Base-by-base conservation (phyloP, 1,284 basidiomycete species). In the Irpex sp. region DNA sequence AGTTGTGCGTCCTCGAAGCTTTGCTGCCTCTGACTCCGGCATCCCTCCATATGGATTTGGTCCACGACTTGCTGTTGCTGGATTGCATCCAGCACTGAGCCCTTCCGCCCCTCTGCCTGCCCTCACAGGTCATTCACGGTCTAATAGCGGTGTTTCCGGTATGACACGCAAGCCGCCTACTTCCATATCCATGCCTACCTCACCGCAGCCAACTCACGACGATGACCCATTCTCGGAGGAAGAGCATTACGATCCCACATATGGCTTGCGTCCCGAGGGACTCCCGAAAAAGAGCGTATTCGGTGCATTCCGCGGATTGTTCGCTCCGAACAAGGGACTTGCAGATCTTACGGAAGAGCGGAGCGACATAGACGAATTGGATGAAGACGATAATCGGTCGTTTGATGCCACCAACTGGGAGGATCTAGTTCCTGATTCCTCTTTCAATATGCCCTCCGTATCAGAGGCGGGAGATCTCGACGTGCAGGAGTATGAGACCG, bases 181-280 rank as follows among this genome's bases (percentile, higher is more conserved):
- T 11, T 58, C 66, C 11, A 49, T 65, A 8, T 59, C 70, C 6
- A 63, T 68, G 8, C 46, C 65, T 47, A 46, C 66, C 21, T 36
- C 68, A 15, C 64, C 64, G 6, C 68, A 69, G 51, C 68, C 67
- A 61, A 31, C 69, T 8, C 65, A 76, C n/a, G 80, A 83, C 21
- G 69, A 78, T 1, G 75, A 78, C 63, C 81, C 87, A 6, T 88
- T 90, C 65, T 88, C 92, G 1, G 94, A 96, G 61, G 84, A 95
- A 49, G 95, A 97, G 75, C 87, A 92, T 66, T 97, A 94, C 75
- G 96, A 98, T 71, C 96, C 95, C 0, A 98, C 96, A 0, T 98
- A 98, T 71, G 96, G 96, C n/a, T 79, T 98, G n/a, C 88, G 96
- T 13, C 93, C 94, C 0, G 94, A 96, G 70, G 90, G 92, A 9